These are phyloP conservation scores for Jackrogersella minutella DNA, from an alignment of 495 filamentous ascomycete species.

Conservation along the genomic window DNA sequence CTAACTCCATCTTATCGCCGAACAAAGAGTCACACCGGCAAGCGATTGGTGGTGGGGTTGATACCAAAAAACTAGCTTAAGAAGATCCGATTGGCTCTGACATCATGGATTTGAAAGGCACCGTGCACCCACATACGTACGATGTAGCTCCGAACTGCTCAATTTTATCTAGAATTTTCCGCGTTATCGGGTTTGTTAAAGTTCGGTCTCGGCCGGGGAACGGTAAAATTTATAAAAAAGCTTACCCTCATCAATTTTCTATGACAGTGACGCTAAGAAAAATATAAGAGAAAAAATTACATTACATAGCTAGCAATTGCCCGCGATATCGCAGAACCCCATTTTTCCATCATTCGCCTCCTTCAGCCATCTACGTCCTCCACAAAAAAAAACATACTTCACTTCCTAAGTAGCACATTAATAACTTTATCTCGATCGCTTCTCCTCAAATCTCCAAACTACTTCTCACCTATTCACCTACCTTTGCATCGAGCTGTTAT, in stretches of 20 bases:
- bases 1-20: conserved; percentile 39
- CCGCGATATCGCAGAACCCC: conserved; percentile 18
- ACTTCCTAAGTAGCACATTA: neutral
- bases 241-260: conserved; percentile 20
- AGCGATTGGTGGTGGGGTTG: neutral
- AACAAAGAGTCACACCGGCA: conserved; percentile 20
- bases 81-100: conserved; percentile 41
- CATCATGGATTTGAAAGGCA: conserved; percentile 30
- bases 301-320: neutral
- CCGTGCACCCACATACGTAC: neutral
- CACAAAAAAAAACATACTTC: neutral
- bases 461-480: neutral
- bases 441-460: neutral
- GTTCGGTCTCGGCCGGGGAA: conserved; percentile 30
- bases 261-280: conserved; percentile 38
- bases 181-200: conserved; percentile 14
- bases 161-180: conserved; percentile 19
- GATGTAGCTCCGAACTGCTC: too few relatives aligned
- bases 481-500: conserved; percentile 16
- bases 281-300: neutral
- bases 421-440: neutral
- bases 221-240: conserved; percentile 27
- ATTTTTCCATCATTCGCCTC: conserved; percentile 13
- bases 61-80: neutral
- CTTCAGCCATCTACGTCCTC: neutral